Base-by-base conservation (phyloP, 83 land plant genomes). In the Picea mariana region DNA sequence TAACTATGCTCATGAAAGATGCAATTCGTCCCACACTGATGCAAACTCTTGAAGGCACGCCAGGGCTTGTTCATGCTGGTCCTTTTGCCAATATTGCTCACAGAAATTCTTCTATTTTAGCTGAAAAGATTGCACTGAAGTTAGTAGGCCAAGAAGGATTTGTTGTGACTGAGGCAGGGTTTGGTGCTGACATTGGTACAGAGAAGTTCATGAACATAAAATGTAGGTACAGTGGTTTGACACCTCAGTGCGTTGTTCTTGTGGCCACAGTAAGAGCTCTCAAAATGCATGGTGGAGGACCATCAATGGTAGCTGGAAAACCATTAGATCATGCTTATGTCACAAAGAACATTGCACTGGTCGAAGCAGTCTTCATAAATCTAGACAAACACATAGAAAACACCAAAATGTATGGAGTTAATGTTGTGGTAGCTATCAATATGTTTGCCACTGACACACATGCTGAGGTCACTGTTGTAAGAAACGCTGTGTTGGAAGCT, bases 11-110 rank as follows among this genome's bases (percentile, higher is more conserved):
- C 0, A 97, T 97, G 99, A 97, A 94, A 81, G 99, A 97, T 88
- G 99, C 96, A 9, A 95, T 97, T 75, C 86, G 95, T 79, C 98
- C 98, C 52, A 97, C 99, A 4, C 81, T 95, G 71, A 97, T 97
- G 99, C 99, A 97, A 81, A 97, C 99, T 12, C 91, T 97, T 59
- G 99, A 97, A 83, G 99, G 99, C 16, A 95, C 98, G 0, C 95
- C 99, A 40, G 99, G 95, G 31, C 90, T 97, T 80, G 99, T 97
- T 63, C 99, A 97, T 86, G 99, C 98, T 18, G 99, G 98, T 16
- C 99, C 99, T 21, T 97, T 97, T 88, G 99, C 98, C 69, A 95
- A 97, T 79, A 95, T 95, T 83, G 98, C 99, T 21, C 99, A 97
- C 87, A 98, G 99, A 12, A 97, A 97, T 80, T 97, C 99, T 64